Base-by-base conservation (phyloP, 1,284 basidiomycete genomes). In the Ustanciosporium gigantosporum region DNA sequence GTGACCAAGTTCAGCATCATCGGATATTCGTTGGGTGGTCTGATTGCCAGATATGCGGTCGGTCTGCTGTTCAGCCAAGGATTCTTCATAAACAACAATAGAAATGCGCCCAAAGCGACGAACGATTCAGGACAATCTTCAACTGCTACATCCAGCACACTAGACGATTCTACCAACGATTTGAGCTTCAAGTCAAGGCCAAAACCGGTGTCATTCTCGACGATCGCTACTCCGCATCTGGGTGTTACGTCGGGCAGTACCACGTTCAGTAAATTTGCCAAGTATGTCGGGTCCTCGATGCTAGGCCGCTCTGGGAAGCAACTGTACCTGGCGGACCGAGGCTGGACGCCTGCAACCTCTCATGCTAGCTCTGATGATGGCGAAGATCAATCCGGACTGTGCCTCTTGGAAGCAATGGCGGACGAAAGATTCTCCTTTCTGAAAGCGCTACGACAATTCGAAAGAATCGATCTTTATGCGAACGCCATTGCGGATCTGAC, bases 151-250 rank as follows among this genome's bases (percentile, higher is more conserved):
- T 41, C 37, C 17, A 36, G n/a, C 14, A 14, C 21, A 24, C 11
- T 13, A 8, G 19, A 8, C 20, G 21, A 8, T 16, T 24, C 21
- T 8, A 5, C 36, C 29, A 24, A 5, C 15, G 25, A 9, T 29
- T 29, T n/a, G 11, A 11, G 11, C 27, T 64, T 64, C 27, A 36
- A 43, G 13, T 64, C 60, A 8, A 29, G 55, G 31, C 60, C 53
- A 5, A 31, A 16, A 0, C 17, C 53, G 3, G 38, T 39, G 13
- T 49, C 41, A 2, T 90, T 92, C 75, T 85, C 85, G 41, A 90
- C 90, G 0, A 81, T 92, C 44, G 88, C 90, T 2, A 90, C 90
- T 0, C 90, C 90, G 1, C 87, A 90, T 62, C 81, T 91, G 17
- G 90, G 89, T 7, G 60, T 80, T 4, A 74, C 78, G 0, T 46